A percentile compares a stretch with the other conserved stretches of the same genome.
Conservation (phyloP, 2,329 filamentous ascomycete species). For the Chaetothyriales sp. region DNA sequence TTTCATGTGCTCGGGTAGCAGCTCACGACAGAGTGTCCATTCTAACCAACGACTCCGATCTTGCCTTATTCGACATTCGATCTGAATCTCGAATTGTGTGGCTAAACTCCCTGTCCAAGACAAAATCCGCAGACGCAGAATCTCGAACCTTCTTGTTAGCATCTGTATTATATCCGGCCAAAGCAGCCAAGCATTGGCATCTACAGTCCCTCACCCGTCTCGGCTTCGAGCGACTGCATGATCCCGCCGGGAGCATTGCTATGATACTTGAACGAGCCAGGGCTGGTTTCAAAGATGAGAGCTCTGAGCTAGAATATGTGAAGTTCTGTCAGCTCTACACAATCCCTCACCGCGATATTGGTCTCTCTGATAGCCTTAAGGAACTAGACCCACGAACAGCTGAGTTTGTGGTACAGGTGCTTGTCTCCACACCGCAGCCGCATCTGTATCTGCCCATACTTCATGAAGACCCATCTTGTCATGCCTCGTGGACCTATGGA, state of each 20-base stretch:
- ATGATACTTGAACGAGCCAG: background rate
- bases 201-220: constrained; percentile 23
- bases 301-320: background rate
- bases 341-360: background rate
- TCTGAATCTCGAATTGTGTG: constrained; percentile 48
- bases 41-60: constrained; percentile 75
- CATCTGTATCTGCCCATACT: constrained; percentile 52
- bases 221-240: constrained; percentile 26
- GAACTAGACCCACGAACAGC: constrained; percentile 35
- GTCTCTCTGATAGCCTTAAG: constrained; percentile 5
- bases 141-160: constrained; percentile 2
- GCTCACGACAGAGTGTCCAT: constrained; percentile 41
- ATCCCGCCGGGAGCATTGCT: constrained; percentile 10
- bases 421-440: constrained; percentile 16
- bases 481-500: constrained; percentile 44
- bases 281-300: background rate
- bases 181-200: constrained; percentile 22
- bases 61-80: constrained; percentile 60
- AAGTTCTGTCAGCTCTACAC: background rate
- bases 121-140: constrained; percentile 4
- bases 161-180: constrained; percentile 7
- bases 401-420: constrained; percentile 35
- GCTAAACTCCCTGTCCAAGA: constrained; percentile 46
- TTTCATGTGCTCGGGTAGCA: constrained; percentile 56
- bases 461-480: constrained; percentile 39